Evolutionary conservation across 371 early-diverging fungal species (phyloP).

Genomic region (Saksenaea vasiformis): DNA sequence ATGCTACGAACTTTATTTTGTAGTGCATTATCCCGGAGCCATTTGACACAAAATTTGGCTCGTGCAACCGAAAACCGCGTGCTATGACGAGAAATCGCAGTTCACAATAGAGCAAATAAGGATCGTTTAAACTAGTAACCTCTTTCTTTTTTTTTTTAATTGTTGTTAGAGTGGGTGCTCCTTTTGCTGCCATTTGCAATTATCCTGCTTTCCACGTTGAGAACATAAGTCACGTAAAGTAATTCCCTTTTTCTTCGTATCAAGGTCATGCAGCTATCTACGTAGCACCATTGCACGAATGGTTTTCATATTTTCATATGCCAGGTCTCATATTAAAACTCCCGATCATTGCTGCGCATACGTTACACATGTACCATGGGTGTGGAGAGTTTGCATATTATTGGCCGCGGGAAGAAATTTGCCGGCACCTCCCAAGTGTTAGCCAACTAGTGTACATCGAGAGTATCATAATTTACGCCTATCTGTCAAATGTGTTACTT

Average conservation of each 20-base stretch:
- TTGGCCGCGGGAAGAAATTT: neutral
- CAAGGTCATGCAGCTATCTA: neutral
- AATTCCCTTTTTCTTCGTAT: neutral
- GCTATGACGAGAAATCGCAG: neutral
- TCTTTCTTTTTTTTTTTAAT: neutral
- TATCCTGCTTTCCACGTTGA: too few relatives aligned
- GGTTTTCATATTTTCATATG: neutral
- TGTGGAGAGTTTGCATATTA: neutral
- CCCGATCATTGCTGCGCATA: conserved; percentile 1
- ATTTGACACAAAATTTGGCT: neutral
- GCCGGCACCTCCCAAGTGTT: neutral
- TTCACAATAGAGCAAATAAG: neutral
- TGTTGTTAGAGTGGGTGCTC: too few relatives aligned
- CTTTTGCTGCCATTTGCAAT: too few relatives aligned
- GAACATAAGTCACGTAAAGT: too few relatives aligned
- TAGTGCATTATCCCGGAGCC: neutral
- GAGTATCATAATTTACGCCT: neutral
- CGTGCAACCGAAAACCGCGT: neutral
- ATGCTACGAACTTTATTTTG: neutral
- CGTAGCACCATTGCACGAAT: neutral
- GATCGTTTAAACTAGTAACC: neutral
- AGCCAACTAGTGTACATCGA: neutral
- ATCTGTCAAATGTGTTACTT: too few relatives aligned
- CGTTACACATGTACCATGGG: neutral
- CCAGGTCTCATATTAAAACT: neutral